A percentile compares a stretch with the other conserved stretches of the same genome.
These are phyloP conservation scores for Gillenia trifoliata DNA, from an alignment of 306 rosid genomes.

Conservation along the genomic window DNA sequence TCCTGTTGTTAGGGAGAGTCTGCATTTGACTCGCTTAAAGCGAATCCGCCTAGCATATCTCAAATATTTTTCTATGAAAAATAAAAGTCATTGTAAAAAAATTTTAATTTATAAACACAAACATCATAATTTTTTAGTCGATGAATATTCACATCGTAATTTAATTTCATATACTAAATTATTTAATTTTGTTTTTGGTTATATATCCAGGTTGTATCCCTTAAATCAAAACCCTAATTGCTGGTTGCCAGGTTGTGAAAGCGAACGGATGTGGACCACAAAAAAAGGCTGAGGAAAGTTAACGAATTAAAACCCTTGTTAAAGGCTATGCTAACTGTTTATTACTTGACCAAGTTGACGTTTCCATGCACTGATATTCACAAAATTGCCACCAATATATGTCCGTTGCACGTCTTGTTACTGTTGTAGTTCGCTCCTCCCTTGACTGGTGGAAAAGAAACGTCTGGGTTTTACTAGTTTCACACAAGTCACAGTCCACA, in stretches of 20 bases:
- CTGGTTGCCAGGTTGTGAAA: slow-evolving; percentile 6
- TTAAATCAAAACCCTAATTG: neutral
- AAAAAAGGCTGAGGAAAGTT: neutral
- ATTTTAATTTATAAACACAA: no score
- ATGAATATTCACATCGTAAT: no score
- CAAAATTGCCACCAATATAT: neutral
- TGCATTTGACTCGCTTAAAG: no score
- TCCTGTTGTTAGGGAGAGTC: no score
- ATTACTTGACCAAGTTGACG: neutral
- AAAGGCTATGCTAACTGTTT: slow-evolving; percentile 16
- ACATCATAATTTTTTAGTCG: no score
- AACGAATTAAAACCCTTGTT: neutral
- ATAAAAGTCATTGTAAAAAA: no score
- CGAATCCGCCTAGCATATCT: no score
- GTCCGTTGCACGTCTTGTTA: neutral
- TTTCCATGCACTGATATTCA: neutral
- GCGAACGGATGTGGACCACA: neutral
- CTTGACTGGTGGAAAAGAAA: neutral
- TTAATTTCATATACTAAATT: no score
- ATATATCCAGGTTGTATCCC: slow-evolving; percentile 11
- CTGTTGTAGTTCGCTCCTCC: neutral
- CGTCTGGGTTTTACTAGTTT: neutral
- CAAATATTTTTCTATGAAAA: neutral
- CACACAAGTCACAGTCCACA: neutral
- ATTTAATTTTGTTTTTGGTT: no score